Evolutionary conservation across 805 yeast genomes (phyloP), one percentile per base, ranked within the genome.

Genomic region (Danielia reshetovae): DNA sequence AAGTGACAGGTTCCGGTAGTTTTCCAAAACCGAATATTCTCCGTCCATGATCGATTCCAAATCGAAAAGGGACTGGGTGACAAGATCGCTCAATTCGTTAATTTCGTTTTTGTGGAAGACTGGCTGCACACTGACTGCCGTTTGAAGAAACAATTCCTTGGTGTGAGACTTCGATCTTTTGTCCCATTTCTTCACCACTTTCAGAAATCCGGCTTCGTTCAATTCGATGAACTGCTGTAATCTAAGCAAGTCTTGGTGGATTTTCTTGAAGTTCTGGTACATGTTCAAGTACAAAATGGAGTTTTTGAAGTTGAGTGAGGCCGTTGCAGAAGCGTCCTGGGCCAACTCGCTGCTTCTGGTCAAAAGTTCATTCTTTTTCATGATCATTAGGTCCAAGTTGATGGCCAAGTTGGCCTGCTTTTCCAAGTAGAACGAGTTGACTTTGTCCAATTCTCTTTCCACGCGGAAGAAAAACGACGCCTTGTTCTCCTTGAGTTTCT

Each of bases 171-270:
- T 88, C 15, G 96, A 87, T 42, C 97, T 71, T 60, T 93, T 93
- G 62, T 93, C 98, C 98, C 98, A 93, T 64, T 93, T 93, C 59
- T 93, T 93, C 51, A 93, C 74, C 18, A 87, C 97, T 62, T 93
- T 93, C 15, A 94, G 81, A 60, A 93, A 93, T 10, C 98, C 98
- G 0, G 95, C 86, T 52, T 89, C 96, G 56, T 93, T 93, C 39
- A 93, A 70, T 59, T 89, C 97, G 25, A 93, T 87, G 61, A 85
- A 93, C 58, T 90, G 97, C 55, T 93, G 96, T 18, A 93, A 68
- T 39, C 95, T 73, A 43, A 84, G 85, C 43, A 93, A 65, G 59
- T 93, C 97, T 47, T 88, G 84, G 34, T 94, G 82, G 49, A 86
- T 86, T 50, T 93, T 81, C 57, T 82, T 86, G 58, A 89, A 84